Conservation (phyloP, 495 filamentous ascomycete species). For the Pyronema omphalodes region DNA sequence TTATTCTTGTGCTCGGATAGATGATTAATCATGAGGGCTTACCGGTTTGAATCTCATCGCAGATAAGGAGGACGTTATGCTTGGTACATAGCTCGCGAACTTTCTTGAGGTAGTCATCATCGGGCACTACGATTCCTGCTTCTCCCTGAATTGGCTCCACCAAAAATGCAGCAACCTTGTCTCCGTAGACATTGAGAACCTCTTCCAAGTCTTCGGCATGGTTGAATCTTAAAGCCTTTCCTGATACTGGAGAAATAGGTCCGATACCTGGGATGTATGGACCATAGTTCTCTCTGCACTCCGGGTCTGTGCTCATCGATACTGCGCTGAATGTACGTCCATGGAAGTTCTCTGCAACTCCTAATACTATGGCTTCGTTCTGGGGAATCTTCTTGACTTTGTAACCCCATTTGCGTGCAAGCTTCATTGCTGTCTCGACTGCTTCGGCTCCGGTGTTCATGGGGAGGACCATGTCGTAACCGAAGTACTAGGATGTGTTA, state of each 20-base stretch:
- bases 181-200: conserved; percentile 60
- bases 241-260: conserved; percentile 55
- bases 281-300: conserved; percentile 92
- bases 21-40: background rate
- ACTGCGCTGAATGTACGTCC: conserved; percentile 90
- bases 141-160: conserved; percentile 98
- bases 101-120: conserved; percentile 67
- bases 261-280: conserved; percentile 84
- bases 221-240: conserved; percentile 66
- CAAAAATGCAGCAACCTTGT: conserved; percentile 79
- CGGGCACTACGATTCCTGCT: conserved; percentile 89
- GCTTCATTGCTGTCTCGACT: conserved; percentile 95
- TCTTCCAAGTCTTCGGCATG: conserved; percentile 62
- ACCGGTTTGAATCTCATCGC: conserved; percentile 92
- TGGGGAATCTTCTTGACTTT: conserved; percentile 82
- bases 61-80: conserved; percentile 86
- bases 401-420: conserved; percentile 98
- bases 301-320: conserved; percentile 82
- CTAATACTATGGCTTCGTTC: conserved; percentile 68
- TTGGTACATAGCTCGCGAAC: conserved; percentile 78
- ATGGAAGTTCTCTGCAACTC: conserved; percentile 85
- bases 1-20: background rate
- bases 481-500: conserved; percentile 39
- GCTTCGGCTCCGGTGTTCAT: conserved; percentile 99
- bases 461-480: conserved; percentile 95